Base-by-base conservation (phyloP, 2,329 filamentous ascomycete genomes). In the Teratosphaeria nubilosa region DNA sequence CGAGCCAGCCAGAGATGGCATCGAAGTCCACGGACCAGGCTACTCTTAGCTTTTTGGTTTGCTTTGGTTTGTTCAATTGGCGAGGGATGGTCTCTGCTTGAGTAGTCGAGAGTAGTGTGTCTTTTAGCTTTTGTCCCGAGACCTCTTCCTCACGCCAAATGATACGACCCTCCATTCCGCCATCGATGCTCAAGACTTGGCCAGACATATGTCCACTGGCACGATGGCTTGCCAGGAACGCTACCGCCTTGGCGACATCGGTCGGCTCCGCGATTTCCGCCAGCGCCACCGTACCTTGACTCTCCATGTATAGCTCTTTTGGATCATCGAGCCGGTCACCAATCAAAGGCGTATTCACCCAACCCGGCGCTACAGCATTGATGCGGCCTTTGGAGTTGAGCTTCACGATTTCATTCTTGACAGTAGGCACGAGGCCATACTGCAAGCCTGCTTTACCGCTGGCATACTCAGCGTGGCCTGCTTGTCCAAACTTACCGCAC, bases 1-100 rank as follows among this genome's bases (percentile, higher is more conserved):
- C 82, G 3, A 84, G 74, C 75, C 80, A 85, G 55, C 82, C 82
- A 0, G 80, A 82, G 11, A 41, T 41, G 13, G 82, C 82, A 60
- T 85, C 82, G 58, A 84, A 80, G 65, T 84, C 81, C 5, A 77
- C 68, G 1, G 74, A 75, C 16, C 74, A 63, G 34, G 73, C 67
- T 34, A 77, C 67, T 53, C 74, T 75, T 63, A 77, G 72, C 54
- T 67, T 74, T 9, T 64, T 65, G 30, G 53, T 62, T 13, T 50
- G n/a, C 24, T 52, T 57, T 11, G 63, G 51, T 32, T 56, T 59
- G 20, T 60, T 51, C 16, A 60, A 11, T 24, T 58, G 52, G 25
- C 57, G 59, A 10, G 60, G 53, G 37, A 61, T 41, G 56, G 53
- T 20, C 14, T 13, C 14, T 22, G 11, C 14, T 31, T 16, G 6